Base-by-base conservation (phyloP, 108 stramenopile genomes). In the Aurantiochytrium sp. region DNA sequence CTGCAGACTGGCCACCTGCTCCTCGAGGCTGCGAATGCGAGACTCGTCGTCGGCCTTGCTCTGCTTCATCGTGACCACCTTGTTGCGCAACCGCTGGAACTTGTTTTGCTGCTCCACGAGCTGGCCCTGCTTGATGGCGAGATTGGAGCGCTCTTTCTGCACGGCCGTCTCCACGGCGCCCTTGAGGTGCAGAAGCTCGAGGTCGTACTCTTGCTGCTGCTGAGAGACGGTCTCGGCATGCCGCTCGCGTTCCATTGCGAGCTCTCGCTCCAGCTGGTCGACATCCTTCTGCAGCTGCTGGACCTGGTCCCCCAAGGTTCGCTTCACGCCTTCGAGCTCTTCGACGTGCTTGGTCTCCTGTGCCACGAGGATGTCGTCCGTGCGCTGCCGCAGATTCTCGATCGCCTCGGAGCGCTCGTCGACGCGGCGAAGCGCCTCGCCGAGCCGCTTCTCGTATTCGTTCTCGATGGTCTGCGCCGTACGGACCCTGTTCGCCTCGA, bases 151-250 rank as follows among this genome's bases (percentile, higher is more conserved):
- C 68, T 93, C 92, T 15, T 68, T 48, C 39, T 81, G 48, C 31
- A 93, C 86, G 27, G 93, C 93, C 4, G 53, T 41, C 65, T 93
- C 91, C 5, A 91, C 92, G 1, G 89, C 92, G 30, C 54, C 48
- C 54, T 93, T 93, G 42, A 93, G 90, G 54, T 90, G 89, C 85
- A 90, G 91, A 19, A 93, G 87, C 86, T 93, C 93, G 4, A 81
- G 87, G 48, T 93, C 93, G 55, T 93, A 93, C 88, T 93, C 93
- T 12, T 89, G 55, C 86, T 93, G 92, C 69, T 93, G 93, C 89
- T 93, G 93, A 36, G 91, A 90, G 10, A 93, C 52, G 31, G 68
- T 87, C 48, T 88, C 89, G 86, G 90, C 89, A 12, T 87, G 52
- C 27, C 90, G 91, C 91, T 89, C 89, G 21, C 88, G 88, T 34